A percentile compares a stretch with the other conserved stretches of the same genome.
Evolutionary conservation across 148 eudicot genomes (phyloP).

Genomic region (Rhododendron mucronatum): DNA sequence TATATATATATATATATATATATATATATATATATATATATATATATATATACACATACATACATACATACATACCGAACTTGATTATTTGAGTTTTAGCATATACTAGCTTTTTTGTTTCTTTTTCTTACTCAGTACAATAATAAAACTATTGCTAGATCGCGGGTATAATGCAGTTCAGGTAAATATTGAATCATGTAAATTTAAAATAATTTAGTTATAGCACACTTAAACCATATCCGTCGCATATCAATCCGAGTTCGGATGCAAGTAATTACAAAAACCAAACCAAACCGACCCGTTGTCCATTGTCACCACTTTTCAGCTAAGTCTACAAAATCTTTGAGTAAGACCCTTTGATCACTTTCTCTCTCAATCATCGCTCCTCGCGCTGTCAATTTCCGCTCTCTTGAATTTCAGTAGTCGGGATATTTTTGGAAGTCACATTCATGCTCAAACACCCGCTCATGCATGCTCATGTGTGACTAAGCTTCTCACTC

Average conservation of each 20-base stretch:
- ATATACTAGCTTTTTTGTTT: neutral
- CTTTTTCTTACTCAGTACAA: neutral
- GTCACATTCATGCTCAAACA: neutral
- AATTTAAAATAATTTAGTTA: too few relatives aligned
- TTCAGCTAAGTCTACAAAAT: too few relatives aligned
- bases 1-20: too few relatives aligned
- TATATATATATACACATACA: too few relatives aligned
- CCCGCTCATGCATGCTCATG: neutral
- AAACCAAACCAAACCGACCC: neutral
- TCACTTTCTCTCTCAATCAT: neutral
- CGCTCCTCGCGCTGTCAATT: too few relatives aligned
- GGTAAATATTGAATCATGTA: neutral
- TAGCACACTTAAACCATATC: neutral
- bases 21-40: too few relatives aligned
- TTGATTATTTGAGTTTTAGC: neutral
- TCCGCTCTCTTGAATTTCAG: too few relatives aligned
- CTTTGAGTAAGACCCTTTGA: neutral
- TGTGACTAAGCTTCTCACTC: neutral
- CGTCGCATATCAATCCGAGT: neutral
- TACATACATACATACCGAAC: neutral
- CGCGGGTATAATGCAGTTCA: neutral
- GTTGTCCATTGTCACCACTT: neutral
- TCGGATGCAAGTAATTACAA: neutral
- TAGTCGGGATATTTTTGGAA: too few relatives aligned
- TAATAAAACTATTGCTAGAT: neutral